These are phyloP conservation scores for Myriangium duriaei DNA, from an alignment of 2,329 filamentous ascomycete genomes.

Conservation along the genomic window DNA sequence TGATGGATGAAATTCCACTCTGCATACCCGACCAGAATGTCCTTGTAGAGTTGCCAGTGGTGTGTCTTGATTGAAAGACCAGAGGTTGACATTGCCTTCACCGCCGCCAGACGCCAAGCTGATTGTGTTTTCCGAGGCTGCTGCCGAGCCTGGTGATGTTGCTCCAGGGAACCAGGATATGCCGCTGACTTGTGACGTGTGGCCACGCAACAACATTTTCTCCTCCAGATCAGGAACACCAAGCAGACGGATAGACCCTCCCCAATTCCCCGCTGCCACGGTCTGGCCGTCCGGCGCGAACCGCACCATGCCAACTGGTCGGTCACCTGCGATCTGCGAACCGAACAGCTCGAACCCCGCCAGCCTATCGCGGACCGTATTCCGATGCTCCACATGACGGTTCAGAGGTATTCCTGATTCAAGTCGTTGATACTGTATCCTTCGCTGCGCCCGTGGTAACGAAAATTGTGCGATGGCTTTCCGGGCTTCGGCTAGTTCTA, in stretches of 20 bases:
- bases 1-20: slow-evolving; percentile 89
- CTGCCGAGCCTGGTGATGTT: slow-evolving; percentile 55
- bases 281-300: slow-evolving; percentile 76
- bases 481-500: slow-evolving; percentile 61
- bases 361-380: slow-evolving; percentile 72
- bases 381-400: slow-evolving; percentile 85
- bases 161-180: slow-evolving; percentile 81
- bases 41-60: slow-evolving; percentile 72
- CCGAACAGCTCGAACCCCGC: slow-evolving; percentile 81
- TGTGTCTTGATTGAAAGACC: slow-evolving; percentile 78
- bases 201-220: slow-evolving; percentile 63
- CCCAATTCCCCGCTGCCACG: slow-evolving; percentile 87
- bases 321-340: slow-evolving; percentile 81
- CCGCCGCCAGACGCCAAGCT: slow-evolving; percentile 87
- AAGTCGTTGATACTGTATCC: slow-evolving; percentile 62
- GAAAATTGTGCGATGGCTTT: slow-evolving; percentile 73
- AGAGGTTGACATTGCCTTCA: slow-evolving; percentile 77
- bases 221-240: slow-evolving; percentile 71
- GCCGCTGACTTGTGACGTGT: slow-evolving; percentile 80
- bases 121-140: slow-evolving; percentile 54
- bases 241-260: slow-evolving; percentile 74
- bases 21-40: slow-evolving; percentile 76
- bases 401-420: slow-evolving; percentile 76
- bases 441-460: slow-evolving; percentile 64
- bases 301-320: slow-evolving; percentile 81